Evolutionary conservation across 2,329 filamentous ascomycete species (phyloP).

Genomic region (Exophiala spinifera): DNA sequence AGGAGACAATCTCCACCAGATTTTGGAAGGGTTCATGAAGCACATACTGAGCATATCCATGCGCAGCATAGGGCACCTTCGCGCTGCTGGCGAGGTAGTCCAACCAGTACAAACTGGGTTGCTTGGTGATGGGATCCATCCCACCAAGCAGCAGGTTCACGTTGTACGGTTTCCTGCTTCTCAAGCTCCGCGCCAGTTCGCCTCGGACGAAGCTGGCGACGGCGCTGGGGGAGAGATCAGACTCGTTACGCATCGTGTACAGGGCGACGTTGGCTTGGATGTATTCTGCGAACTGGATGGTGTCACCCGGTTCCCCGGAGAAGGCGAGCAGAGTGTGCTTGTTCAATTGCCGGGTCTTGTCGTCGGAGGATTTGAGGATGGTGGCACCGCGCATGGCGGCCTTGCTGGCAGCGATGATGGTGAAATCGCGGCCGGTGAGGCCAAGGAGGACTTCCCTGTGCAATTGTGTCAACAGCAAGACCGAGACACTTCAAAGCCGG

Average conservation of each 20-base stretch:
- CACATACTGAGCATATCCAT: conserved; percentile 92
- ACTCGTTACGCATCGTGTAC: conserved; percentile 97
- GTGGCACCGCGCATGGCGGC: conserved; percentile 97
- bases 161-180: conserved; percentile 90
- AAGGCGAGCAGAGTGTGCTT: conserved; percentile 93
- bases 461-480: conserved; percentile 8
- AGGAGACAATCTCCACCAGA: not conserved
- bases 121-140: conserved; percentile 84
- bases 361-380: conserved; percentile 89
- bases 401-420: conserved; percentile 95
- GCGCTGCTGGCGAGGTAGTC: conserved; percentile 92
- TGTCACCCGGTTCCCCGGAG: conserved; percentile 94
- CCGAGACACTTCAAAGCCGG: too few species aligned
- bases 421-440: conserved; percentile 99
- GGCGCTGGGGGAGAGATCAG: conserved; percentile 82
- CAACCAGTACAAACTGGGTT: conserved; percentile 93
- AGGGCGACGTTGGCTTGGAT: conserved; percentile 98
- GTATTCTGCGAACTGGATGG: conserved; percentile 98
- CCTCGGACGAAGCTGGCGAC: conserved; percentile 90
- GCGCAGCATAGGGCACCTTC: conserved; percentile 88
- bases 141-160: conserved; percentile 95
- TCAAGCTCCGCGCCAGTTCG: conserved; percentile 85
- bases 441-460: conserved; percentile 93
- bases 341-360: conserved; percentile 93
- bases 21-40: not conserved